phyloP scores from a whole-genome alignment of 2,329 filamentous ascomycete genomes.

The Juglanconis oblonga region DNA sequence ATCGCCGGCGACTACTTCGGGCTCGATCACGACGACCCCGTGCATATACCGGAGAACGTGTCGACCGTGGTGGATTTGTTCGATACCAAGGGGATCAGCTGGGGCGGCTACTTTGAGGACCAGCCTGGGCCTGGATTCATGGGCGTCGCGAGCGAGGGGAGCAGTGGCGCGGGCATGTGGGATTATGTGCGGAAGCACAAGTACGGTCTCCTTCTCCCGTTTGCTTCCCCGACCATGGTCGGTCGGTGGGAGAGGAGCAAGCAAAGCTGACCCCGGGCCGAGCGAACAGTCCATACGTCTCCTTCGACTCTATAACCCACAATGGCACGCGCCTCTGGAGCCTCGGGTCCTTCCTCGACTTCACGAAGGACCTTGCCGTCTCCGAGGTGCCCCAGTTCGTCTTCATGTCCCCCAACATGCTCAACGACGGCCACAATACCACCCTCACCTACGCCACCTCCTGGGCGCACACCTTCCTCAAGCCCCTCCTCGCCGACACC shows the following conservation, averaged over 20 bases:
- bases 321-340: slow-evolving; percentile 49
- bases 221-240: too few species aligned
- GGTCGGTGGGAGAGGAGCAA: neutral
- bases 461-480: slow-evolving; percentile 52
- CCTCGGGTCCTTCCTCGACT: slow-evolving; percentile 61
- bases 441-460: slow-evolving; percentile 47
- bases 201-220: slow-evolving; percentile 20
- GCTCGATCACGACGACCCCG: slow-evolving; percentile 41
- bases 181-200: slow-evolving; percentile 43
- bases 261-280: neutral
- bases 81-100: slow-evolving; percentile 37
- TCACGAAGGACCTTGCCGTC: slow-evolving; percentile 54
- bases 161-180: slow-evolving; percentile 29
- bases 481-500: slow-evolving; percentile 48
- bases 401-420: slow-evolving; percentile 62
- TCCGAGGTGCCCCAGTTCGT: slow-evolving; percentile 62
- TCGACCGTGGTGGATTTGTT: slow-evolving; percentile 45
- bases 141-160: slow-evolving; percentile 37
- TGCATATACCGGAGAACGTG: slow-evolving; percentile 42
- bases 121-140: slow-evolving; percentile 45
- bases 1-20: slow-evolving; percentile 66
- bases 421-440: slow-evolving; percentile 62
- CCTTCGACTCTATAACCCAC: slow-evolving; percentile 38
- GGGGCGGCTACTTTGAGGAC: slow-evolving; percentile 46
- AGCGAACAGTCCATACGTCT: slow-evolving; percentile 36